Evolutionary conservation across 2,329 filamentous ascomycete species (phyloP).

Genomic region (Colletotrichum tanaceti): DNA sequence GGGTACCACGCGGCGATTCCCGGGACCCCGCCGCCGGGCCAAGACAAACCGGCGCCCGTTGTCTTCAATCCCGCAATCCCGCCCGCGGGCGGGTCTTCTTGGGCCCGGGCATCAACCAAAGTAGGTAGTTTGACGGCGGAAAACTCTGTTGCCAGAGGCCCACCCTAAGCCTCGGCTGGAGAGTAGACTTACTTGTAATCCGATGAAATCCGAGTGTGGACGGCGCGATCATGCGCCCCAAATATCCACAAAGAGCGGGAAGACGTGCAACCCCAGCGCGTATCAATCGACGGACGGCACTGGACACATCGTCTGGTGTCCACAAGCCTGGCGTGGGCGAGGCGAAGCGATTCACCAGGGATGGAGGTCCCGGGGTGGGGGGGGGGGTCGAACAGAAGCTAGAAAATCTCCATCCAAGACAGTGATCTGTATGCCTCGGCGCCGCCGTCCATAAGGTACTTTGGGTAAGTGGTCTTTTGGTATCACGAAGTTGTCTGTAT

Average conservation of each 20-base stretch:
- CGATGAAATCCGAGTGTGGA: conserved; percentile 21
- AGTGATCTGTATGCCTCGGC: conserved; percentile 14
- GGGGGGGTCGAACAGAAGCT: background rate
- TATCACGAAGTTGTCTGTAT: conserved; percentile 1
- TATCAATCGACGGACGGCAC: conserved; percentile 19
- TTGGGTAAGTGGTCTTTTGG: background rate
- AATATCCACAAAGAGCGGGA: conserved; percentile 35
- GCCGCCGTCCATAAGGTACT: conserved; percentile 19
- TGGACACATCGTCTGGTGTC: background rate
- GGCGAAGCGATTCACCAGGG: conserved; percentile 6
- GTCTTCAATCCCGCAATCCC: conserved; percentile 20
- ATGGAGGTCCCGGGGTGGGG: too few species aligned
- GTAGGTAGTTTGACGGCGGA: background rate
- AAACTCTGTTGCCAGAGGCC: conserved; percentile 7
- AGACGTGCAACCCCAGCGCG: conserved; percentile 32
- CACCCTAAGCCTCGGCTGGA: conserved; percentile 22
- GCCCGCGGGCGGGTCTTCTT: conserved; percentile 19
- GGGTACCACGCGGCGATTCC: background rate
- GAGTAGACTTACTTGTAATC: background rate
- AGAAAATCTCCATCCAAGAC: background rate
- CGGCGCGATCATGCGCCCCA: conserved; percentile 32
- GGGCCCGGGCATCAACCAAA: background rate
- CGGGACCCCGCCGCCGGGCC: conserved; percentile 23
- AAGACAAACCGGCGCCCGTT: conserved; percentile 15
- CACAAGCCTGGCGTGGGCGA: conserved; percentile 16